Evolutionary conservation across 805 yeast species (phyloP).

Genomic region (Komagataella pseudopastoris): DNA sequence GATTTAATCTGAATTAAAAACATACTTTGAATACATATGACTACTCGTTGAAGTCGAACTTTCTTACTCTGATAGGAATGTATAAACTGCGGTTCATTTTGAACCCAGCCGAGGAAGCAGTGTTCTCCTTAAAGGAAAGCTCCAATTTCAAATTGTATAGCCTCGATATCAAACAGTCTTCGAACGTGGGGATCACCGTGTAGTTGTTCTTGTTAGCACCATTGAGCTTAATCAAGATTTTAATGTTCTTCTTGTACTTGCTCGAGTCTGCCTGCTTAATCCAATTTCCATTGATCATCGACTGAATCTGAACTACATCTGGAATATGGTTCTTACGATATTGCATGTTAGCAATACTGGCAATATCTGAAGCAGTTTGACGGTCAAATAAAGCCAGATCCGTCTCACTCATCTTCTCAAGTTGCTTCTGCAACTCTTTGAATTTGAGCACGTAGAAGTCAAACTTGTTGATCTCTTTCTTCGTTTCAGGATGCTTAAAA

Average conservation of each 20-base stretch:
- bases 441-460: not conserved
- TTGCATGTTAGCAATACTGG: not conserved
- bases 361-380: not conserved
- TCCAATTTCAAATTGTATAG: slow-evolving; percentile 24
- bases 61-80: slow-evolving; percentile 6
- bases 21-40: not conserved
- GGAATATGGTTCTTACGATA: not conserved
- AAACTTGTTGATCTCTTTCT: not conserved
- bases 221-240: not conserved
- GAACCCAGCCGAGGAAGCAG: not conserved
- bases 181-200: slow-evolving; percentile 49
- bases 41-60: slow-evolving; percentile 3
- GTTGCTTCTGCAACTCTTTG: not conserved
- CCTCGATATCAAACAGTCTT: slow-evolving; percentile 48
- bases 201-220: slow-evolving; percentile 5
- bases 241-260: not conserved
- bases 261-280: not conserved
- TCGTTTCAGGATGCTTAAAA: not conserved
- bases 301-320: not conserved
- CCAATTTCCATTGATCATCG: not conserved
- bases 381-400: not conserved
- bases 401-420: not conserved
- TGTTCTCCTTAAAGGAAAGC: slow-evolving; percentile 3
- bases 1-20: too few species aligned
- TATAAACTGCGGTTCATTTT: not conserved